A percentile compares a stretch with the other conserved stretches of the same genome.
Evolutionary conservation across 805 yeast genomes (phyloP).

Genomic region (Lipomyces sp.): DNA sequence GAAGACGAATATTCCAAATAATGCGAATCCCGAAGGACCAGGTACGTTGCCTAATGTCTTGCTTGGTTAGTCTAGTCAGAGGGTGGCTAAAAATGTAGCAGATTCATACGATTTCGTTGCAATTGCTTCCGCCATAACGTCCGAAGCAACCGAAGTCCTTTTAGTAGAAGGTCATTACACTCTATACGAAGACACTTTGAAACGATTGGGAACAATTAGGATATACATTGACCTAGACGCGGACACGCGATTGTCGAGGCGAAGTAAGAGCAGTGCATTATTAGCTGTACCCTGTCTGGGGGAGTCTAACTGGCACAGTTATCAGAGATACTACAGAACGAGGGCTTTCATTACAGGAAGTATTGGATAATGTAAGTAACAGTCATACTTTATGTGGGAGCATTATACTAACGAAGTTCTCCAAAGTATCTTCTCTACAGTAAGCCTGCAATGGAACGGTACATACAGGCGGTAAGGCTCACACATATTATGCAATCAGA

Average conservation of each 20-base stretch:
- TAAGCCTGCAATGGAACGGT: slow-evolving; percentile 69
- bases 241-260: slow-evolving; percentile 77
- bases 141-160: slow-evolving; percentile 42
- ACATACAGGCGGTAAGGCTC: slow-evolving; percentile 47
- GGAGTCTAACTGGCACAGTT: slow-evolving; percentile 6
- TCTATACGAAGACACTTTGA: slow-evolving; percentile 63
- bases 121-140: slow-evolving; percentile 14
- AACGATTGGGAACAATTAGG: slow-evolving; percentile 63
- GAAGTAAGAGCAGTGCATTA: slow-evolving; percentile 54
- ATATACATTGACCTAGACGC: slow-evolving; percentile 85
- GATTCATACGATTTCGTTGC: slow-evolving; percentile 25
- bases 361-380: slow-evolving; percentile 25
- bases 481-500: no score
- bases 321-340: slow-evolving; percentile 28
- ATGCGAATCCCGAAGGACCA: slow-evolving; percentile 30
- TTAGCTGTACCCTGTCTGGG: background rate
- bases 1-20: background rate
- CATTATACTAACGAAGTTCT: background rate
- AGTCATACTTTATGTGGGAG: background rate
- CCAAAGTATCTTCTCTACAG: slow-evolving; percentile 57
- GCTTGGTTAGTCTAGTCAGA: background rate
- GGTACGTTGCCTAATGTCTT: slow-evolving; percentile 13
- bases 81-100: background rate
- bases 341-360: slow-evolving; percentile 16
- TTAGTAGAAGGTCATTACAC: slow-evolving; percentile 83